These are phyloP conservation scores for Lachnellula hyalina DNA, from an alignment of 2,329 filamentous ascomycete genomes.

Conservation along the genomic window DNA sequence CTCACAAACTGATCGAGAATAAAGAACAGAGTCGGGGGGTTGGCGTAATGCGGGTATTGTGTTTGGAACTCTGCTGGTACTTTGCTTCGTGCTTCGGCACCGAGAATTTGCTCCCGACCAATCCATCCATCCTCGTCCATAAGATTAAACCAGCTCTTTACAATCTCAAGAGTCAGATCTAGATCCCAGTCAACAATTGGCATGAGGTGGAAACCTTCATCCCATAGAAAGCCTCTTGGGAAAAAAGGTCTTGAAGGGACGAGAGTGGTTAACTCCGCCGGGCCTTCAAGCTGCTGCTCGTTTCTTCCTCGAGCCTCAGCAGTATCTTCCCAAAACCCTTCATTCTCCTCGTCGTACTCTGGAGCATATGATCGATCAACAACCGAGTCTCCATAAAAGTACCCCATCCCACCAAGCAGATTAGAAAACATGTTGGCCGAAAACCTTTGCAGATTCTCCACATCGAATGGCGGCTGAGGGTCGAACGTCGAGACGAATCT, in stretches of 20 bases:
- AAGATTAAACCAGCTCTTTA: slow-evolving; percentile 91
- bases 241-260: slow-evolving; percentile 95
- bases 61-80: slow-evolving; percentile 89
- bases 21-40: slow-evolving; percentile 91
- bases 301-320: slow-evolving; percentile 69
- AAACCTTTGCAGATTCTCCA: slow-evolving; percentile 69
- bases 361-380: slow-evolving; percentile 88
- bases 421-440: slow-evolving; percentile 92
- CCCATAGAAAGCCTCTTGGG: slow-evolving; percentile 93
- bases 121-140: slow-evolving; percentile 99
- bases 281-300: slow-evolving; percentile 67
- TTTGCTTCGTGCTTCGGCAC: slow-evolving; percentile 86
- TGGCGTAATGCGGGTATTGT: slow-evolving; percentile 96
- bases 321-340: slow-evolving; percentile 92
- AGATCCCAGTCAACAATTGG: slow-evolving; percentile 93
- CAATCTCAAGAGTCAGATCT: slow-evolving; percentile 78
- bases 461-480: slow-evolving; percentile 70
- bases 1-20: slow-evolving; percentile 80
- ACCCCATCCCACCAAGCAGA: slow-evolving; percentile 86
- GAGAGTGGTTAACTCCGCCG: slow-evolving; percentile 83
- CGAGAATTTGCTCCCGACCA: slow-evolving; percentile 90
- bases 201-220: slow-evolving; percentile 92
- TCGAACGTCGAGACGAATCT: slow-evolving; percentile 70
- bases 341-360: slow-evolving; percentile 91
- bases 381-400: slow-evolving; percentile 84